These are phyloP conservation scores for Apophysomyces variabilis DNA, from an alignment of 371 early-diverging fungal genomes.

Conservation along the genomic window DNA sequence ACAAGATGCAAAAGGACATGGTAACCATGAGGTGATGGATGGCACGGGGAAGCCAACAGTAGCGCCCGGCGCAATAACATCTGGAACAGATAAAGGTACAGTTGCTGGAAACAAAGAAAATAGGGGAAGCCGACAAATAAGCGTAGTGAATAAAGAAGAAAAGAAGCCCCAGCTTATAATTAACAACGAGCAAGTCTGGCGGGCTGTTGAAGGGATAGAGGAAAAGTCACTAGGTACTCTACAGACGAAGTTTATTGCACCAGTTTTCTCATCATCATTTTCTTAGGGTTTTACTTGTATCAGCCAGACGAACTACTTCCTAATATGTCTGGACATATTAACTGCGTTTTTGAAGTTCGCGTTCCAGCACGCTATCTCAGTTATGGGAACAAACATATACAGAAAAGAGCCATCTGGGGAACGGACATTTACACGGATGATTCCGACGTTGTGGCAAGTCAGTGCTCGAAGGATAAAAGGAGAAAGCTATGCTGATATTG, in stretches of 20 bases:
- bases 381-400: conserved; percentile 59
- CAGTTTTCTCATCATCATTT: background rate
- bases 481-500: background rate
- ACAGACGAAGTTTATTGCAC: background rate
- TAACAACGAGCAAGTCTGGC: conserved; percentile 56
- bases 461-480: conserved; percentile 6
- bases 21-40: conserved; percentile 3
- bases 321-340: conserved; percentile 49
- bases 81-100: conserved; percentile 1
- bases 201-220: conserved; percentile 38
- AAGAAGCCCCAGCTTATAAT: conserved; percentile 49
- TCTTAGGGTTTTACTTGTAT: conserved; percentile 57
- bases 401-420: conserved; percentile 79
- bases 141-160: conserved; percentile 3
- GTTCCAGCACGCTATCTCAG: conserved; percentile 59
- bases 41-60: conserved; percentile 7
- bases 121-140: conserved; percentile 4
- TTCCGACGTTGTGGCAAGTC: conserved; percentile 85
- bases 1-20: conserved; percentile 2
- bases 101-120: background rate
- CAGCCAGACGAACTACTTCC: conserved; percentile 56
- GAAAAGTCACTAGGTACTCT: conserved; percentile 47
- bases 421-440: conserved; percentile 90
- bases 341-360: conserved; percentile 61
- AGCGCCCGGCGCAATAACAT: background rate